Base-by-base conservation (phyloP, 139 green algal genomes). In the Desmodesmus armatus region DNA sequence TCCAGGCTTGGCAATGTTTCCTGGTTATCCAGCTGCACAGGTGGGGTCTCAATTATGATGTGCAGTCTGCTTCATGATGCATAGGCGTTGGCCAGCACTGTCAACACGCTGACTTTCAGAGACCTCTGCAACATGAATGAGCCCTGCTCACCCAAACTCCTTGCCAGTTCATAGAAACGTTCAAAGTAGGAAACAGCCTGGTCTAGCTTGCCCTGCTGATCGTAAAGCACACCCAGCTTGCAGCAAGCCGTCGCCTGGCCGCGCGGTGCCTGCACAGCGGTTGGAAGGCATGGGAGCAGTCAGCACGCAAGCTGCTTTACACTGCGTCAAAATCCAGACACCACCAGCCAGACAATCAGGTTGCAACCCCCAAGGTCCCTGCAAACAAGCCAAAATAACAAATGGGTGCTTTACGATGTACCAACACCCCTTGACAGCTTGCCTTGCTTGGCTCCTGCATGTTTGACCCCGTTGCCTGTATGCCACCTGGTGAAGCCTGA, bases 81-180 rank as follows among this genome's bases (percentile, higher is more conserved):
- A 69, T 69, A 55, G 47, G 47, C 7, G 7, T 7, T 13, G 7
- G 47, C 47, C 47, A 55, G 47, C 47, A 55, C 13, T 55, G 7
- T 13, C 27, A 65, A n/a, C 55, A 65, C 9, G 55, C 55, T 31
- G 55, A 31, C 6, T 15, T 65, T 15, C 55, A 19, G 21, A 19
- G 55, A 27, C 47, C 7, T 13, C 47, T 55, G 47, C 9, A 13
- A 55, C 47, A 7, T 55, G 9, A 55, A 7, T 55, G 47, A 55
- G 47, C 13, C 31, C 17, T 49, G 33, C 78, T 44, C 55, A 75
- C 78, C 69, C 7, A 96, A 84, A 9, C 71, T 87, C 51, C 92
- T 88, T 25, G 91, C 91, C 21, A 93, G 78, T 81, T 96, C 93
- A 86, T 94, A 96, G 88, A 95, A 96, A 27, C 92, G 92, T 67